phyloP scores from a whole-genome alignment of 2,329 filamentous ascomycete genomes.

The Metarhizium humberi region DNA sequence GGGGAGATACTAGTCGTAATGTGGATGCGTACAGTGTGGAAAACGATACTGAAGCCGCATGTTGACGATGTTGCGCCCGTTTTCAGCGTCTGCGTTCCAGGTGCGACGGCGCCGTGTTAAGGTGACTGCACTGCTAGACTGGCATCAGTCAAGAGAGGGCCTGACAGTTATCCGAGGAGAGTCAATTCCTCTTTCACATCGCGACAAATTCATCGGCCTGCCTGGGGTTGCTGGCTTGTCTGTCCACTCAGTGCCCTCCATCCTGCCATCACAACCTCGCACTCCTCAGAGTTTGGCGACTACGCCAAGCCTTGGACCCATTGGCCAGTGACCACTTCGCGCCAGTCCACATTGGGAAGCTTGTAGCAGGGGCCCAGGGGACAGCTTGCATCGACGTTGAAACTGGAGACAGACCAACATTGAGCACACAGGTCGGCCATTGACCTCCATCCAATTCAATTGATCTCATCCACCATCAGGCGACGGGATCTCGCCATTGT shows the following conservation, averaged over 20 bases:
- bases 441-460: not conserved
- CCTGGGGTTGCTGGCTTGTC: no score
- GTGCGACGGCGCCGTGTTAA: no score
- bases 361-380: not conserved
- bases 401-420: not conserved
- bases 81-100: no score
- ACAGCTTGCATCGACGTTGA: slow-evolving; percentile 6
- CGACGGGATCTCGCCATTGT: not conserved
- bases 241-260: no score
- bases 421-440: not conserved
- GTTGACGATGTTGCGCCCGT: not conserved
- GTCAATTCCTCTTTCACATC: no score
- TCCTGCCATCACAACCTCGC: not conserved
- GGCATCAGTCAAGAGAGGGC: no score
- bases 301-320: not conserved
- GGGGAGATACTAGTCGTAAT: not conserved
- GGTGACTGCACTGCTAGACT: no score
- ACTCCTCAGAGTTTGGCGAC: not conserved
- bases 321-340: slow-evolving; percentile 2
- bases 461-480: not conserved
- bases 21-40: not conserved
- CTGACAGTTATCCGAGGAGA: no score
- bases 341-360: slow-evolving; percentile 1
- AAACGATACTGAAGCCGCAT: not conserved
- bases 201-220: no score